These are phyloP conservation scores for Xylariaceae sp. DNA, from an alignment of 2,329 filamentous ascomycete genomes.

Conservation along the genomic window DNA sequence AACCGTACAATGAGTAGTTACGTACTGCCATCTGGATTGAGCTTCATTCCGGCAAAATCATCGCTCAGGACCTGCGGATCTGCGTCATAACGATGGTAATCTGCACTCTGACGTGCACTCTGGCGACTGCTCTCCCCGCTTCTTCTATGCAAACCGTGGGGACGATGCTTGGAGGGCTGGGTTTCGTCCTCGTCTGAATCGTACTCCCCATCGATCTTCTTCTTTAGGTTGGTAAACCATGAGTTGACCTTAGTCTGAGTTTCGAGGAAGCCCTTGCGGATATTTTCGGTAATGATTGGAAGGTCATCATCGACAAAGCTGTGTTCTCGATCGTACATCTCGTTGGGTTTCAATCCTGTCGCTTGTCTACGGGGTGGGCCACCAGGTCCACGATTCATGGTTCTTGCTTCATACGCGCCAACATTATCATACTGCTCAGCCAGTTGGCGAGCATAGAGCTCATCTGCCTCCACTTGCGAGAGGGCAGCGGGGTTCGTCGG, in stretches of 20 bases:
- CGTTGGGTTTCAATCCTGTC: slow-evolving; percentile 51
- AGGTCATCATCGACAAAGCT: slow-evolving; percentile 96
- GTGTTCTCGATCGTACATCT: slow-evolving; percentile 64
- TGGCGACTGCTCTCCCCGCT: slow-evolving; percentile 60
- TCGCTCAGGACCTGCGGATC: slow-evolving; percentile 87
- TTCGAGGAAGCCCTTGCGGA: slow-evolving; percentile 90
- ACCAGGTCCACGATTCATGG: slow-evolving; percentile 40
- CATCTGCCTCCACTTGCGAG: slow-evolving; percentile 83
- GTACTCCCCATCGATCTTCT: slow-evolving; percentile 87
- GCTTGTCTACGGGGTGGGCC: slow-evolving; percentile 39
- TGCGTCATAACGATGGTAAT: slow-evolving; percentile 89
- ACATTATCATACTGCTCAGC: slow-evolving; percentile 80
- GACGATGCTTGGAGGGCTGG: slow-evolving; percentile 33
- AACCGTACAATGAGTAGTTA: slow-evolving; percentile 15
- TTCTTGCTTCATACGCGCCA: slow-evolving; percentile 53
- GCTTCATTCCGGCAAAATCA: slow-evolving; percentile 72
- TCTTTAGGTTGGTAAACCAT: slow-evolving; percentile 88
- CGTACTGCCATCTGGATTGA: slow-evolving; percentile 59
- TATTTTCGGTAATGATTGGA: slow-evolving; percentile 84
- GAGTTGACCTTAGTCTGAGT: slow-evolving; percentile 89
- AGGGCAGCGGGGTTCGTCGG: slow-evolving; percentile 59
- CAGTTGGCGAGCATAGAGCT: slow-evolving; percentile 84
- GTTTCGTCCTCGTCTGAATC: slow-evolving; percentile 60
- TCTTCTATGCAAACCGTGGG: slow-evolving; percentile 35
- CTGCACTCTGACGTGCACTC: slow-evolving; percentile 75